These are phyloP conservation scores for Tuber borchii DNA, from an alignment of 495 filamentous ascomycete species.

Conservation along the genomic window DNA sequence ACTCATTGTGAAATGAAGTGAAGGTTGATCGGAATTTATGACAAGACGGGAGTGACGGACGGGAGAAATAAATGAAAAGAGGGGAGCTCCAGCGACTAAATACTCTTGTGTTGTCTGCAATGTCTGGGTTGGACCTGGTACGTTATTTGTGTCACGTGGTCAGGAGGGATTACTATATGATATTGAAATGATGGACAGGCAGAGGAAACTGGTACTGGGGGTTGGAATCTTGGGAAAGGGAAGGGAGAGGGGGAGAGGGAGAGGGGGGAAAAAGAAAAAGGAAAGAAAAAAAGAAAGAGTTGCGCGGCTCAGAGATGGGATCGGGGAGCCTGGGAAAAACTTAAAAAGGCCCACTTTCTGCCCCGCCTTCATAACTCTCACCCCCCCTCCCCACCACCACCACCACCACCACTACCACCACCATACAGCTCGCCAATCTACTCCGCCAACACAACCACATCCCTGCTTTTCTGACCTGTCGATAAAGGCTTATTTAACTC, in stretches of 20 bases:
- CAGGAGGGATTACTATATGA: background rate
- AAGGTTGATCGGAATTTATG: background rate
- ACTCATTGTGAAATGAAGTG: conserved; percentile 12
- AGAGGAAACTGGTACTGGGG: background rate
- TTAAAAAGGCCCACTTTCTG: background rate
- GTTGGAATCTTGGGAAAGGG: background rate
- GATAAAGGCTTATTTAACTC: background rate
- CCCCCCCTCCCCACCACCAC: background rate
- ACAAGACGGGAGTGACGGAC: background rate
- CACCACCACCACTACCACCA: background rate
- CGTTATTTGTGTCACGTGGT: conserved; percentile 2
- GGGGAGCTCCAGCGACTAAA: background rate
- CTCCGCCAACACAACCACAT: background rate
- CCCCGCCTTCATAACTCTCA: background rate
- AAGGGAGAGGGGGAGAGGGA: background rate
- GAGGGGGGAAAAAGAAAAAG: background rate
- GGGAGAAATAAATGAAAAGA: background rate
- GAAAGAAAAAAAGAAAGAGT: background rate
- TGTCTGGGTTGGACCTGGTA: background rate
- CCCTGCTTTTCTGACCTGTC: conserved; percentile 4
- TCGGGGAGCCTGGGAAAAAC: background rate
- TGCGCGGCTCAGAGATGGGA: background rate
- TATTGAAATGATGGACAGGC: background rate
- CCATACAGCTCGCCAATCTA: conserved; percentile 1
- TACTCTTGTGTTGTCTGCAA: background rate